A percentile compares a stretch with the other conserved stretches of the same genome.
These are phyloP conservation scores for Ophiostoma ips DNA, from an alignment of 2,329 filamentous ascomycete genomes.

Conservation along the genomic window DNA sequence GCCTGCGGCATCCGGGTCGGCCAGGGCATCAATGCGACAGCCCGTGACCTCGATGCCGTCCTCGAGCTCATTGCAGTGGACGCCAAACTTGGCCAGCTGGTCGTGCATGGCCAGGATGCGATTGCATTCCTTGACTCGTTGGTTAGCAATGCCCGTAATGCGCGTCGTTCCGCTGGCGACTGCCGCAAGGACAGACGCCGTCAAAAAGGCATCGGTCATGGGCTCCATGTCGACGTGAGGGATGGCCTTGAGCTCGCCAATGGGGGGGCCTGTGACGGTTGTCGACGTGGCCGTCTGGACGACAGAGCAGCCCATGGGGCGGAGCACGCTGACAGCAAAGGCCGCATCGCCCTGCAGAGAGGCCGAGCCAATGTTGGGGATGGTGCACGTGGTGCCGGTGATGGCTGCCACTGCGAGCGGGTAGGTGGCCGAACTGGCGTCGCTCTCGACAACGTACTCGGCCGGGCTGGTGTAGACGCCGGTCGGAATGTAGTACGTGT, in stretches of 20 bases:
- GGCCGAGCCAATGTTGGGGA: conserved; percentile 86
- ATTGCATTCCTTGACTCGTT: conserved; percentile 96
- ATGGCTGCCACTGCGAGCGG: conserved; percentile 89
- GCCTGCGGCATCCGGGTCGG: conserved; percentile 34
- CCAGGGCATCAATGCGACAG: conserved; percentile 31
- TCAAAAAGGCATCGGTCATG: conserved; percentile 98
- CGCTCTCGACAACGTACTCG: conserved; percentile 87
- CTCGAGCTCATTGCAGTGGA: conserved; percentile 72
- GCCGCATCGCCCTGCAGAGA: conserved; percentile 91
- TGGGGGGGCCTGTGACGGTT: conserved; percentile 76
- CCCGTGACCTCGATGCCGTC: conserved; percentile 76
- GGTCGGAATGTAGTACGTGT: conserved; percentile 89
- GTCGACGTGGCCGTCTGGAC: conserved; percentile 75
- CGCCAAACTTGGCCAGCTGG: conserved; percentile 85
- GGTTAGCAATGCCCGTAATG: conserved; percentile 92
- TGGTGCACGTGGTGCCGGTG: conserved; percentile 85
- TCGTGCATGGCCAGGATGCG: conserved; percentile 91
- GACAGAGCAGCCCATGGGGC: conserved; percentile 87
- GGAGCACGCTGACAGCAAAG: conserved; percentile 80
- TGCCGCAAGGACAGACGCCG: conserved; percentile 82
- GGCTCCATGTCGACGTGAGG: conserved; percentile 91
- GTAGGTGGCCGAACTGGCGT: conserved; percentile 95
- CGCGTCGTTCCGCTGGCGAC: conserved; percentile 71
- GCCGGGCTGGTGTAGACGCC: conserved; percentile 69
- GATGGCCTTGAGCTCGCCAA: conserved; percentile 60